Evolutionary conservation across 179 eudicot species (phyloP).

Genomic region (Dionaea muscipula): DNA sequence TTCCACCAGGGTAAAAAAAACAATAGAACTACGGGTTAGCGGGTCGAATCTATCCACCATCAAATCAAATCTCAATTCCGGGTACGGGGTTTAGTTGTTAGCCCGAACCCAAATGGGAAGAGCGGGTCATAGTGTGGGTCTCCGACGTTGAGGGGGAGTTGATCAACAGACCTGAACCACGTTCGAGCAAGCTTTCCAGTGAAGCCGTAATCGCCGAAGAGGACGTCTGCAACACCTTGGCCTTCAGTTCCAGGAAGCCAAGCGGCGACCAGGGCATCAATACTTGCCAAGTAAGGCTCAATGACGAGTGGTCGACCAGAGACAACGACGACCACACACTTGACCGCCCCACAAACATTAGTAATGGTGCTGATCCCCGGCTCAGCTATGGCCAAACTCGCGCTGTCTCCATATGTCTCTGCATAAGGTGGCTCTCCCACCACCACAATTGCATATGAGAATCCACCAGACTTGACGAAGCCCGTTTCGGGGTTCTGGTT

Average conservation of each 20-base stretch:
- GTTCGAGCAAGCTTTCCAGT: constrained; percentile 42
- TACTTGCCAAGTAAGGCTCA: constrained; percentile 25
- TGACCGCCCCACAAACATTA: constrained; percentile 33
- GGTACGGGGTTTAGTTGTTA: constrained; percentile 25
- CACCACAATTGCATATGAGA: constrained; percentile 61
- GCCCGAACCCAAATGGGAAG: constrained; percentile 49
- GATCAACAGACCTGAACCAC: constrained; percentile 49
- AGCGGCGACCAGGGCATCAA: constrained; percentile 49
- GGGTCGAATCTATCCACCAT: no score
- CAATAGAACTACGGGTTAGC: no score
- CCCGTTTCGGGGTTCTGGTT: constrained; percentile 38
- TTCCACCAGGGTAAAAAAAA: no score
- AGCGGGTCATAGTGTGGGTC: constrained; percentile 46
- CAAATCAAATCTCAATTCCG: neutral
- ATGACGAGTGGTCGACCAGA: constrained; percentile 45
- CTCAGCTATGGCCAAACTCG: constrained; percentile 39
- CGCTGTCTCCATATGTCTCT: constrained; percentile 60
- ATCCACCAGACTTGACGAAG: constrained; percentile 39
- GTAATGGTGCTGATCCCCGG: constrained; percentile 47
- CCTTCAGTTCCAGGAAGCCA: constrained; percentile 63
- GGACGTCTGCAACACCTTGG: constrained; percentile 45
- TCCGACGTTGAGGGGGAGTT: constrained; percentile 55
- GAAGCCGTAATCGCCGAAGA: constrained; percentile 49
- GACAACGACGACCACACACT: constrained; percentile 40
- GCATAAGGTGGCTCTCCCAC: constrained; percentile 77